Evolutionary conservation across 768 basidiomycete genomes (phyloP), one percentile per base, ranked within the genome.

Genomic region (Pleurotus giganteus): DNA sequence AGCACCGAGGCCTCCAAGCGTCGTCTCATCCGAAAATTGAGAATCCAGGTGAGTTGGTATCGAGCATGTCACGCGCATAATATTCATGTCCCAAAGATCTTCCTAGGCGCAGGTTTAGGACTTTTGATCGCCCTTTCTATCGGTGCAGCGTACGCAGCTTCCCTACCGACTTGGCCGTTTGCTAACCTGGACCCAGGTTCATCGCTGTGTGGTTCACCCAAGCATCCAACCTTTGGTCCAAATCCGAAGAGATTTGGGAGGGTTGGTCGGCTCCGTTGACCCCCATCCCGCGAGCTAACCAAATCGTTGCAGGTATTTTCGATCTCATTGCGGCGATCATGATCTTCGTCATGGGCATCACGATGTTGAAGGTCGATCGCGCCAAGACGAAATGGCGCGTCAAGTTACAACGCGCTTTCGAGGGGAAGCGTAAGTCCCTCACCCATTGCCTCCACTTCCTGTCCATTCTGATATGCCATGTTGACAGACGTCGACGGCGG

Each of bases 201-300:
- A 89, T 98, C 58, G 93, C 89, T 5, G 81, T 97, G 37, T 98
- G 94, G 89, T 98, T 96, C 73, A 98, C 94, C 27, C 84, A 90
- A 63, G 88, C 95, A 0, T 78, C 79, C 19, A 75, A 97, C 67
- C 79, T 98, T 15, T 98, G 92, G 89, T 67, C 79, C 36, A 84
- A 84, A 64, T 82, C 92, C 4, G 96, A 98, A 71, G 80, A 85
- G 53, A 71, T 95, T 55, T 98, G 96, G 96, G 96, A 98, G 79
- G 96, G 95, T 80, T 60, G 65, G 65, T 76, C 66, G 9, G 67
- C 4, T 41, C 41, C 12, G 34, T n/a, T 23, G 13, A 23, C 8
- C 28, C 46, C 8, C 39, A 47, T 4, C 47, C 47, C 34, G 23
- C 17, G n/a, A n/a, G 17, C 37, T 32, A 41, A 37, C 27, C 19